These are phyloP conservation scores for Sporothrix inflata DNA, from an alignment of 2,329 filamentous ascomycete species.

Conservation along the genomic window DNA sequence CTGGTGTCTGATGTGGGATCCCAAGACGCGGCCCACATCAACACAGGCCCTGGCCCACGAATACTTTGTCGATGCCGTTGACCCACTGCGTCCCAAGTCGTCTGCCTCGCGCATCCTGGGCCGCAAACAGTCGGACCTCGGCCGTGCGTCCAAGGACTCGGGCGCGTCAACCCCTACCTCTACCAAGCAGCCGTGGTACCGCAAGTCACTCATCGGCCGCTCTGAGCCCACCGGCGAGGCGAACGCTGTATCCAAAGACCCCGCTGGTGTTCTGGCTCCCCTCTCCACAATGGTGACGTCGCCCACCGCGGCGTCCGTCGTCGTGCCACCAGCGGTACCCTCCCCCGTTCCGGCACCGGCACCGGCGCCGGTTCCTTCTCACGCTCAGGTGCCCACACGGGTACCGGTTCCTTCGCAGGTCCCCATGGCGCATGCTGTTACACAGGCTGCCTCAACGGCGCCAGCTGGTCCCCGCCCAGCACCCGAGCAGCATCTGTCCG, in stretches of 20 bases:
- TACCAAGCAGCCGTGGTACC: constrained; percentile 94
- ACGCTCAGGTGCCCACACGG: constrained; percentile 24
- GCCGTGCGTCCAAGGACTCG: constrained; percentile 67
- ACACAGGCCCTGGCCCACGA: constrained; percentile 93
- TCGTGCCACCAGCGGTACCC: constrained; percentile 7
- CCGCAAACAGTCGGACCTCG: constrained; percentile 86
- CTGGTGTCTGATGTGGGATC: constrained; percentile 99
- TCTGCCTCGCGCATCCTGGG: constrained; percentile 82
- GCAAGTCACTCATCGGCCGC: constrained; percentile 86
- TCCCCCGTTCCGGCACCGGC: constrained; percentile 11
- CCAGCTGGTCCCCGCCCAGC: constrained; percentile 37
- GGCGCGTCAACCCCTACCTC: constrained; percentile 61
- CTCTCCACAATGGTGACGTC: constrained; percentile 18
- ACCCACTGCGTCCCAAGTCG: constrained; percentile 90
- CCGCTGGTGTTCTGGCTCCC: not conserved
- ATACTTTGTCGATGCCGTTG: constrained; percentile 89
- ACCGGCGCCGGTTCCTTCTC: constrained; percentile 22
- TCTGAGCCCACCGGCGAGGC: constrained; percentile 64
- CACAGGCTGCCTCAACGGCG: not conserved
- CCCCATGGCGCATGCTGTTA: not conserved
- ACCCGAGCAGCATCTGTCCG: constrained; percentile 35
- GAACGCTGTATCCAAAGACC: constrained; percentile 23
- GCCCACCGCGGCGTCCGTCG: not conserved
- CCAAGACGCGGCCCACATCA: constrained; percentile 86
- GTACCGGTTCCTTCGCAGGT: constrained; percentile 23